A percentile compares a stretch with the other conserved stretches of the same genome.
Conservation (phyloP, 164 flowering plant species). For the Protea cynaroides region DNA sequence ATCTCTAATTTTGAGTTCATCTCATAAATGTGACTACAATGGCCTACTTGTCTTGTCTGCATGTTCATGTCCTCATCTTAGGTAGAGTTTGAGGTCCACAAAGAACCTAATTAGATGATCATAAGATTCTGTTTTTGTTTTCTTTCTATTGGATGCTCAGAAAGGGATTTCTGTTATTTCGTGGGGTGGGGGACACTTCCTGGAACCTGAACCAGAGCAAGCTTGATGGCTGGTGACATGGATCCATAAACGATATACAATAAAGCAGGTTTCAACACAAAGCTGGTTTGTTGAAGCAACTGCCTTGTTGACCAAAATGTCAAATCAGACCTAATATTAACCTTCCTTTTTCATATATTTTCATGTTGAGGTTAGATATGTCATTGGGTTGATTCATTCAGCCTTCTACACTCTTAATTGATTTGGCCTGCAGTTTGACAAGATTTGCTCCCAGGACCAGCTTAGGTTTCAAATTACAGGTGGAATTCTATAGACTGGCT, state of each 20-base stretch:
- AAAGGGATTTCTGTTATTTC: not conserved
- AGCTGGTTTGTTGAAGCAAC: not conserved
- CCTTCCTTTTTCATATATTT: too few relatives aligned
- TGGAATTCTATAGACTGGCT: too few relatives aligned
- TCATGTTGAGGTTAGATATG: too few relatives aligned
- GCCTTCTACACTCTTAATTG: too few relatives aligned
- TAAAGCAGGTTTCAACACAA: not conserved
- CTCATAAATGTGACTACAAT: not conserved
- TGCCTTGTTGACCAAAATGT: not conserved
- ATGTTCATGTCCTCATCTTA: not conserved
- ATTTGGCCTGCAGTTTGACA: too few relatives aligned
- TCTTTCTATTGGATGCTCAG: not conserved
- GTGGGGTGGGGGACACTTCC: not conserved
- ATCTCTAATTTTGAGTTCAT: not conserved
- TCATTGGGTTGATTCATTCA: too few relatives aligned
- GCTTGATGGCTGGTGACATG: too few relatives aligned
- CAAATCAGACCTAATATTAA: too few relatives aligned
- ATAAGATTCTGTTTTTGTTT: too few relatives aligned
- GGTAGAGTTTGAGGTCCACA: slow-evolving; percentile 1
- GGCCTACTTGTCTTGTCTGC: not conserved
- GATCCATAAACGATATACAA: not conserved
- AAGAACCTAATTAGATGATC: not conserved
- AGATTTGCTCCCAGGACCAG: too few relatives aligned
- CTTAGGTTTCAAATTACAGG: too few relatives aligned
- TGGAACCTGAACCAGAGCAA: too few relatives aligned